Percentiles rank a stretch among this genome's conserved stretches.
These are phyloP conservation scores for Wickerhamomyces chaumierensis DNA, from an alignment of 805 yeast genomes.

Conservation along the genomic window DNA sequence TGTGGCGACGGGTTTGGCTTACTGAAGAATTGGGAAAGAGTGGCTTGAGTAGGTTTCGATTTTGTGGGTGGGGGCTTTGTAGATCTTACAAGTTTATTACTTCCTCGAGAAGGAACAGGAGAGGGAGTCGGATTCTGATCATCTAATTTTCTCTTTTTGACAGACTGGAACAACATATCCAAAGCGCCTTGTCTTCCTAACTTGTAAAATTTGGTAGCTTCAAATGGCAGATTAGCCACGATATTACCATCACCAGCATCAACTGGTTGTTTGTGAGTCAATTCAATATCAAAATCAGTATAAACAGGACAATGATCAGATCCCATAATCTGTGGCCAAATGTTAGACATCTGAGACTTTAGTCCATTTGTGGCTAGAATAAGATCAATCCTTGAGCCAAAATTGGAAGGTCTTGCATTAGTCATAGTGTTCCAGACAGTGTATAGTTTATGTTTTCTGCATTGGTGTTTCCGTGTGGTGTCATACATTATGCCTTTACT, in stretches of 20 bases:
- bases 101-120: too few relatives aligned
- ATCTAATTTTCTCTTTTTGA: slow-evolving; percentile 8
- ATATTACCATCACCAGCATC: too few relatives aligned
- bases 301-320: slow-evolving; percentile 90
- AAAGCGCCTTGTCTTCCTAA: slow-evolving; percentile 22
- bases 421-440: slow-evolving; percentile 87
- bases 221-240: slow-evolving; percentile 27
- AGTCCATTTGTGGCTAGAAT: slow-evolving; percentile 38
- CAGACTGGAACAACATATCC: slow-evolving; percentile 22
- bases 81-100: too few relatives aligned
- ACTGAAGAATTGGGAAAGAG: slow-evolving; percentile 8
- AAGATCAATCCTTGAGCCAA: slow-evolving; percentile 82
- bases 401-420: slow-evolving; percentile 69
- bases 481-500: slow-evolving; percentile 40
- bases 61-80: not conserved
- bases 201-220: slow-evolving; percentile 40
- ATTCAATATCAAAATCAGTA: slow-evolving; percentile 53
- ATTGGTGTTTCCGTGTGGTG: slow-evolving; percentile 44
- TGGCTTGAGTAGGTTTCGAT: slow-evolving; percentile 3
- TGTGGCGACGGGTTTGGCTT: not conserved
- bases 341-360: slow-evolving; percentile 18
- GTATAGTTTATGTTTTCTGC: slow-evolving; percentile 53
- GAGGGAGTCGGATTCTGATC: too few relatives aligned
- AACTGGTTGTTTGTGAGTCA: too few relatives aligned
- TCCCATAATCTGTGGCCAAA: too few relatives aligned